These are phyloP conservation scores for Penicillium sp. DNA, from an alignment of 2,329 filamentous ascomycete genomes.

Conservation along the genomic window DNA sequence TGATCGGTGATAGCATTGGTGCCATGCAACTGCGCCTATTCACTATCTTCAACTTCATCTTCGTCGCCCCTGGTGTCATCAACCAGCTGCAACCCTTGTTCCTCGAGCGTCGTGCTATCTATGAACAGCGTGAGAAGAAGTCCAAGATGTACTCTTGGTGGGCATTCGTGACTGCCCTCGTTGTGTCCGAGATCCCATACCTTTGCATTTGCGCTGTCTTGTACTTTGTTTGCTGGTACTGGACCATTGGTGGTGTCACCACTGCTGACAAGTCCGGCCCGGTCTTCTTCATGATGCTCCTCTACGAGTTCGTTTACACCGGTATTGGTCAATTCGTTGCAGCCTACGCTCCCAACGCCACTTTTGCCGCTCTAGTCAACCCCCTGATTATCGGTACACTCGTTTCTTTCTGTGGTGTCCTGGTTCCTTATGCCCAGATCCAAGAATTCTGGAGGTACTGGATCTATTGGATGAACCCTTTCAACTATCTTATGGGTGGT, in stretches of 20 bases:
- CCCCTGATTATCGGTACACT: constrained; percentile 63
- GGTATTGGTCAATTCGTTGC: constrained; percentile 77
- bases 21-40: constrained; percentile 74
- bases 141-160: constrained; percentile 72
- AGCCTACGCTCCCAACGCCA: constrained; percentile 66
- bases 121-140: constrained; percentile 65
- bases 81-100: constrained; percentile 62
- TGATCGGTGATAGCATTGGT: constrained; percentile 60
- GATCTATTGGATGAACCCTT: constrained; percentile 33
- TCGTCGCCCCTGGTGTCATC: constrained; percentile 49
- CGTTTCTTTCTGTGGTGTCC: constrained; percentile 31
- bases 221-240: constrained; percentile 74
- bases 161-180: constrained; percentile 68
- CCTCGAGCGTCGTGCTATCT: constrained; percentile 67
- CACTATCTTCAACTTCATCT: constrained; percentile 62
- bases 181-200: constrained; percentile 67
- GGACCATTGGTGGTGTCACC: constrained; percentile 54
- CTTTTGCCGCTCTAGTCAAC: constrained; percentile 70
- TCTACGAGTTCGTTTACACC: constrained; percentile 70
- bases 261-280: constrained; percentile 35
- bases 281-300: constrained; percentile 68
- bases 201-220: constrained; percentile 61
- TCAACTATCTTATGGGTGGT: constrained; percentile 33
- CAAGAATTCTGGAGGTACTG: constrained; percentile 34
- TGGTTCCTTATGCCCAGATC: constrained; percentile 31